These are phyloP conservation scores for Quercus berberidifolia DNA, from an alignment of 306 rosid genomes.

Conservation along the genomic window DNA sequence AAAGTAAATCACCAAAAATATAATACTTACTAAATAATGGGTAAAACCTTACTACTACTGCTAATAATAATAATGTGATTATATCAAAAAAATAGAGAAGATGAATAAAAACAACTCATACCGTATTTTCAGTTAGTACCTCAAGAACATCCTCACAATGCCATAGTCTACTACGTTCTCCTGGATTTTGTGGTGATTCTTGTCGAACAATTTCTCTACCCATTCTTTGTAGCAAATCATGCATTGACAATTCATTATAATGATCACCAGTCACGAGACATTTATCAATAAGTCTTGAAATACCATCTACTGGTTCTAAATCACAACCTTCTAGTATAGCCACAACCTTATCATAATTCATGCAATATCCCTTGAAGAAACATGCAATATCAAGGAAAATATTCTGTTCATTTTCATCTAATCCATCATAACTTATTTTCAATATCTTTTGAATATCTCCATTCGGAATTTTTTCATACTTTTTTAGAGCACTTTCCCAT, in stretches of 20 bases:
- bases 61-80: no score
- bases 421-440: neutral
- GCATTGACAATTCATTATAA: neutral
- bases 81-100: neutral
- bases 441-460: neutral
- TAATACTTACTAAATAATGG: no score
- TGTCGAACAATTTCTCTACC: slow-evolving; percentile 16
- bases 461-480: neutral
- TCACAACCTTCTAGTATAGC: neutral
- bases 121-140: neutral
- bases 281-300: neutral
- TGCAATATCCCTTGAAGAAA: slow-evolving; percentile 9
- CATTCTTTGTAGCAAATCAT: slow-evolving; percentile 14
- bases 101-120: neutral
- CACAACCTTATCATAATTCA: neutral
- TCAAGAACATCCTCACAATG: neutral
- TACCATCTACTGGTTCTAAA: neutral
- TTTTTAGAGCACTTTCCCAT: slow-evolving; percentile 12
- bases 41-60: no score
- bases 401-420: neutral
- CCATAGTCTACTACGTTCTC: slow-evolving; percentile 24
- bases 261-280: neutral
- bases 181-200: slow-evolving; percentile 1
- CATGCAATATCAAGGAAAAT: slow-evolving; percentile 24
- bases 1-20: neutral